Evolutionary conservation across 1,284 basidiomycete species (phyloP), one percentile per base, ranked within the genome.

Genomic region (Limonomyces culmigenus): DNA sequence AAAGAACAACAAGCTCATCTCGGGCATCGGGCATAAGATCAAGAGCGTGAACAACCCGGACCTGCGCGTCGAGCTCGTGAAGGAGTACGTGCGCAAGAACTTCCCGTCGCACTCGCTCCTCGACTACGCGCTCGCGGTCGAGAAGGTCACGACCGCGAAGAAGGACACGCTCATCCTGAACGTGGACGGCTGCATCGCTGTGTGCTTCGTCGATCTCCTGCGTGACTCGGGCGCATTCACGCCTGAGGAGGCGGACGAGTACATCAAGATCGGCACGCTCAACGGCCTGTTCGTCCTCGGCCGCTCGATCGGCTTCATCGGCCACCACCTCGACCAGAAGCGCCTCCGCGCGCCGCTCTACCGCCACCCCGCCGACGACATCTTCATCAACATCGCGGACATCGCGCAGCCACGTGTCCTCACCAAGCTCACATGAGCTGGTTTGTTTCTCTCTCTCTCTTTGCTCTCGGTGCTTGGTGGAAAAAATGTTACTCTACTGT

Each of bases 21-120:
- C 84, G 45, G 93, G 93, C 69, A 98, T 98, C 49, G 93, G 93
- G 39, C 93, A 98, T 78, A 97, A 97, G 74, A 96, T 98, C 71
- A 98, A 98, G 79, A 88, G 84, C 47, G 86, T 91, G 51, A 92
- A 88, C 63, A 95, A 95, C 74, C 91, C 89, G 40, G 88, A 93
- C 68, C 65, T 89, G 36, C 89, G 93, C 58, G 93, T 98, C 47
- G 83, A 92, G 63, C 81, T 98, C 40, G 92, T 98, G 43, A 96
- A 96, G 71, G 89, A 95, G 63, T 98, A 86, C 52, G 92, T 95
- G 42, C 66, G 57, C 60, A 91, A 95, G 65, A 67, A 95, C 70
- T 98, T 98, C 85, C 92, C 92, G 5, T 80, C 76, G 54, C 75
- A 89, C 65, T 75, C 72, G 45, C 66, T 91, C 42, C 77, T 98